A percentile compares a stretch with the other conserved stretches of the same genome.
These are phyloP conservation scores for Erodium texanum DNA, from an alignment of 441 rosid genomes.

Conservation along the genomic window DNA sequence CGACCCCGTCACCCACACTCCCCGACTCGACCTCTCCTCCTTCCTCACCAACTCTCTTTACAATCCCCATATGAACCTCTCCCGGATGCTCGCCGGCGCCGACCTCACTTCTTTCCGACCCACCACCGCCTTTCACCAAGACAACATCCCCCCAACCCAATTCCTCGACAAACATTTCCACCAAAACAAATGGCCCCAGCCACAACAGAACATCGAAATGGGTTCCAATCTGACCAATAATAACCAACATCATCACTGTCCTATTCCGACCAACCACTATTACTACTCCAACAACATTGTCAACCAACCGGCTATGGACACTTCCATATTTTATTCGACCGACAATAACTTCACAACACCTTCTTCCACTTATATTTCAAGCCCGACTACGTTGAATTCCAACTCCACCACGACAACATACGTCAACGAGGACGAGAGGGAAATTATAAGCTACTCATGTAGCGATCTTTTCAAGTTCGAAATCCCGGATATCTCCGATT, in stretches of 20 bases:
- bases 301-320: background rate
- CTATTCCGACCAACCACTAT: background rate
- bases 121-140: background rate
- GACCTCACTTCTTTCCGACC: too few species aligned
- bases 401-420: conserved; percentile 28
- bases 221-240: too few species aligned
- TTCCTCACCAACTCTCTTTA: conserved; percentile 22
- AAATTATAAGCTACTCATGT: conserved; percentile 33
- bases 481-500: conserved; percentile 57
- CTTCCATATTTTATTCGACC: conserved; percentile 19
- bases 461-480: conserved; percentile 63
- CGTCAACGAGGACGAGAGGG: conserved; percentile 51
- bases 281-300: background rate
- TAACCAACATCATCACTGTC: background rate
- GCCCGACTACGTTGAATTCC: conserved; percentile 35
- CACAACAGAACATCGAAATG: background rate
- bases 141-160: background rate
- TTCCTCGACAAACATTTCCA: background rate
- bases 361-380: conserved; percentile 13
- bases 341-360: conserved; percentile 34
- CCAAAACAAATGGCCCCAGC: background rate
- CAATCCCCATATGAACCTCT: background rate
- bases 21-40: conserved; percentile 36
- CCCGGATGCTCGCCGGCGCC: background rate
- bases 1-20: background rate